Evolutionary conservation across 495 filamentous ascomycete genomes (phyloP), one percentile per base, ranked within the genome.

Genomic region (Astrocystis sublimbata): DNA sequence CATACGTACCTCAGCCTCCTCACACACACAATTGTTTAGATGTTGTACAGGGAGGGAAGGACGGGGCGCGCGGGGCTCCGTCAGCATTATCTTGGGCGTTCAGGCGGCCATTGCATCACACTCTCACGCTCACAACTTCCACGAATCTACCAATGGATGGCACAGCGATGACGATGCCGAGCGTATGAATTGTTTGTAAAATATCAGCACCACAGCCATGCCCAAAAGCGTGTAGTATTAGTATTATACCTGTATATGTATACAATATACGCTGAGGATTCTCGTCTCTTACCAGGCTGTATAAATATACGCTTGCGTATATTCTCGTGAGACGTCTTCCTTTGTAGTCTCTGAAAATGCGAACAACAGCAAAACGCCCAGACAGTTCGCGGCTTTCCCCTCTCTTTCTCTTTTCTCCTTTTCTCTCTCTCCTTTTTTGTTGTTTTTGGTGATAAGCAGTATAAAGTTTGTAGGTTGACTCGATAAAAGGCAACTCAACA

Each of bases 31-130:
- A 26, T 33, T 45, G n/a, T 31, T 53, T 41, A 50, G 21, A 47
- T 33, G 10, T 28, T 53, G 50, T 61, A 60, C 46, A 33, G 17
- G 36, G 36, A 53, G 38, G 23, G 46, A 43, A 38, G 43, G 28
- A 35, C 12, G 26, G 35, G 28, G 38, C 28, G 15, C n/a, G 31
- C 41, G 42, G 33, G 33, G 47, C n/a, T n/a, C n/a, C n/a, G n/a
- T 52, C 58, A 61, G 58, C 47, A 61, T 61, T 53, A 36, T 41
- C 43, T 45, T 31, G 46, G 58, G 58, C 58, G 58, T 61, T 61
- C 58, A 45, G 58, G 58, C 47, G 58, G 45, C 58, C 58, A 42
- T 53, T 53, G 58, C 58, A 53, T 53, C 47, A 42, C 23, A 15
- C 35, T 19, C 8, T 51, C 30, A 53, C 36, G 13, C 33, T 6